Evolutionary conservation across 768 basidiomycete genomes (phyloP), one percentile per base, ranked within the genome.

Genomic region (Collybia sp.): DNA sequence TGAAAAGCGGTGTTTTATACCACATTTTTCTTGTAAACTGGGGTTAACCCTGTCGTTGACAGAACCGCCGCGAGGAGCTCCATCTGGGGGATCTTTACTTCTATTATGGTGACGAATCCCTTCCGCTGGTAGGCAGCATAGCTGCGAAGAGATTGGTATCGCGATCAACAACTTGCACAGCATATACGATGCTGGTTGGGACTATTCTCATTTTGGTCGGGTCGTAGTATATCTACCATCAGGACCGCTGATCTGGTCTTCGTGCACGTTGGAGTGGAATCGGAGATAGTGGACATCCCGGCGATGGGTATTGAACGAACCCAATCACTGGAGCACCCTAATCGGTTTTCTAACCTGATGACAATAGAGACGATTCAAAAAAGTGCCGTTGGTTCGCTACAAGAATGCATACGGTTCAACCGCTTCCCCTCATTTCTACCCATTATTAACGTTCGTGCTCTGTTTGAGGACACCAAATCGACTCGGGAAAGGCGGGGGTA

Each of bases 341-440:
- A 62, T n/a, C 64, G 46, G 42, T 58, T 50, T 48, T 64, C 62
- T 12, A 64, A 42, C 9, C 62, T 66, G 25, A 66, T 69, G 45
- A 68, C 69, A 34, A 25, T 53, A 48, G 72, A 76, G 30, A 68
- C 66, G 73, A 70, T 73, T 25, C 25, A 25, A 25, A 25, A 25
- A 25, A 4, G 17, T 15, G 10, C 42, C 66, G 49, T 2, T 71
- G 62, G 2, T 71, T 12, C 6, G 69, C 72, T 37, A 20, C 71
- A 61, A 44, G 65, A 50, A 15, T 8, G 68, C 57, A 17, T 72
- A 66, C 30, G 73, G 67, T 10, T 80, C 79, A 30, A 83, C 64
- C 6, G 80, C 80, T 15, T 69, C 67, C 47, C 80, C 76, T 80
- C 81, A 82, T 56, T 72, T 67, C 81, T 80, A 83, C n/a, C 80